Evolutionary conservation across 2,329 filamentous ascomycete genomes (phyloP), one percentile per base, ranked within the genome.

Genomic region (Chaetomium globosum): DNA sequence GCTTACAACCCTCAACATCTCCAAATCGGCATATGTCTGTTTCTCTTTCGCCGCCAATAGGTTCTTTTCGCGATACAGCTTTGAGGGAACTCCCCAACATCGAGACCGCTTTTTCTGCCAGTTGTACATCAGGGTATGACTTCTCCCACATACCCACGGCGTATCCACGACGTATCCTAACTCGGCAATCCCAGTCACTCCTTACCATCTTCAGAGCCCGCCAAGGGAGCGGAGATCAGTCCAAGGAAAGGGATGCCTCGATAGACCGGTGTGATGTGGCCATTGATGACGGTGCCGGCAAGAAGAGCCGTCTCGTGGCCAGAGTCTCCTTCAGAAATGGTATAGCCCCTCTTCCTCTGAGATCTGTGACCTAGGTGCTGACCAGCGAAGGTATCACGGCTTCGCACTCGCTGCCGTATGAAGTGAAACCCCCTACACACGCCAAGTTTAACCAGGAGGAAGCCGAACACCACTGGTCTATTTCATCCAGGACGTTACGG

Each of bases 1-100:
- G 4, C 81, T 94, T 62, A 92, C 89, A 16, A 87, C 90, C 16
- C 80, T 94, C 68, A 94, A 94, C 75, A 85, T 85, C n/a, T 91
- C 90, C 63, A 92, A 91, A 73, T 92, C 91, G 4, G 90, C 89
- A 21, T 93, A 93, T 75, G 87, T 89, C 30, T 89, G 88, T 65
- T 88, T 92, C 72, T 84, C 84, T 8, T 86, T 93, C 61, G 81
- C 88, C 52, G 83, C 85, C 49, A 84, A 80, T 69, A 83, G 85
- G 48, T 93, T 93, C 79, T 93, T 93, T 77, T 85, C 87, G 7
- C 84, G 83, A 43, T 94, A 93, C 76, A 83, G 85, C 60, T 94
- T 87, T 71, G 82, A 85, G 63, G 85, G 84, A 23, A 77, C 72
- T 39, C 75, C 79, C 8, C 81, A 82, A 68, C 80, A 81, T 54